Evolutionary conservation across 2,329 filamentous ascomycete species (phyloP).

Genomic region (Colletotrichum viniferum): DNA sequence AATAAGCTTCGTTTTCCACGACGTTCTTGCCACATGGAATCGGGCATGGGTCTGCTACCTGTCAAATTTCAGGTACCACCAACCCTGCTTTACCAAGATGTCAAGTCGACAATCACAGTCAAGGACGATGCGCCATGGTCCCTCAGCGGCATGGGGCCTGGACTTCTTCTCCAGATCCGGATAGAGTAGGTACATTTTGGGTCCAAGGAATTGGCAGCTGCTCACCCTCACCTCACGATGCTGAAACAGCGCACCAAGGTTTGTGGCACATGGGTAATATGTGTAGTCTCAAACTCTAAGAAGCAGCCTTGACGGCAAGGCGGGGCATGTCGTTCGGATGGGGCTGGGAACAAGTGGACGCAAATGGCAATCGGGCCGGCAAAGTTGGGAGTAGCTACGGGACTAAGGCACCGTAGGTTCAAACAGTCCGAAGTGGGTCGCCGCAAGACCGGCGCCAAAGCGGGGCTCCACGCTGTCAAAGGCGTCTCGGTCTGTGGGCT

Average conservation of each 20-base stretch:
- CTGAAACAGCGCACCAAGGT: not conserved
- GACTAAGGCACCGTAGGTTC: not conserved
- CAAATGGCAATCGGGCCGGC: not conserved
- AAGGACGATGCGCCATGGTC: not conserved
- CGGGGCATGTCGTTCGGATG: not conserved
- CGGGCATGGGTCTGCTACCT: not conserved
- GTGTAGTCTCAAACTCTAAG: conserved; percentile 10
- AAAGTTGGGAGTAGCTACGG: not conserved
- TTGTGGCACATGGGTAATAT: conserved; percentile 5
- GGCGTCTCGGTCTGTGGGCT: not conserved
- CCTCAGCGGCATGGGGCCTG: not conserved
- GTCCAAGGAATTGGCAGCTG: not conserved
- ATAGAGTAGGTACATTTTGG: not conserved
- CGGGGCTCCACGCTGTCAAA: not conserved
- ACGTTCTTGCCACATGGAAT: not conserved
- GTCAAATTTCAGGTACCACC: not conserved
- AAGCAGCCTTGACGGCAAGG: not conserved
- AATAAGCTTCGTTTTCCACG: not conserved
- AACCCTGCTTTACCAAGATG: not conserved
- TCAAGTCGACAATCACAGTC: not conserved
- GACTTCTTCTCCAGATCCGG: not conserved
- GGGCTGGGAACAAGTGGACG: not conserved
- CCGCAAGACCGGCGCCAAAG: not conserved
- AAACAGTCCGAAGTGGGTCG: not conserved
- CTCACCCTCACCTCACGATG: not conserved